phyloP scores from a whole-genome alignment of 305 asterid genomes.

The Fraxinus dipetala region DNA sequence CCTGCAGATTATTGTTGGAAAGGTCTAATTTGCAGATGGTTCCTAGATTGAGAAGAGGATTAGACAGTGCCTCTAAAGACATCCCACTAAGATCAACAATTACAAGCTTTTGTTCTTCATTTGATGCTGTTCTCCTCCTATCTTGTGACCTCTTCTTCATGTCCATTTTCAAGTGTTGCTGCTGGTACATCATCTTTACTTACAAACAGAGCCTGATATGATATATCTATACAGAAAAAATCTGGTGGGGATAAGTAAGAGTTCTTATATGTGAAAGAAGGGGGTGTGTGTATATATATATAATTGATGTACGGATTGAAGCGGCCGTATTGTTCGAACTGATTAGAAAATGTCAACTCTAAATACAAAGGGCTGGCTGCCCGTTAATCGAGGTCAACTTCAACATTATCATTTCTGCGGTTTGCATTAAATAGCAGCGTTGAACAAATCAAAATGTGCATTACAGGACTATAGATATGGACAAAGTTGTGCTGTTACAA shows the following conservation, averaged over 20 bases:
- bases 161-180: not conserved
- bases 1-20: constrained; percentile 89
- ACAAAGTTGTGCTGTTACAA: not conserved
- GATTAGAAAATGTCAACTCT: constrained; percentile 30
- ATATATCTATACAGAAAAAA: not conserved
- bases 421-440: not conserved
- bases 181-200: constrained; percentile 43
- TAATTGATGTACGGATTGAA: constrained; percentile 21
- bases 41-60: constrained; percentile 48
- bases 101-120: constrained; percentile 31
- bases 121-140: constrained; percentile 3
- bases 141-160: constrained; percentile 9
- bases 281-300: not conserved
- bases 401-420: not conserved
- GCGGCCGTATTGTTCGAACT: constrained; percentile 31
- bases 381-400: constrained; percentile 18
- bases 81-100: constrained; percentile 77
- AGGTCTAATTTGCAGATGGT: constrained; percentile 65
- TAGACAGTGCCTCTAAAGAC: constrained; percentile 55
- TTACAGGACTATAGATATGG: not conserved
- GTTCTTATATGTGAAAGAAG: not conserved
- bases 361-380: not conserved
- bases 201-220: not conserved
- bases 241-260: not conserved
- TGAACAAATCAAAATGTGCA: not conserved